Evolutionary conservation across 257 asterid genomes (phyloP).

Genomic region (Echites panduratus): DNA sequence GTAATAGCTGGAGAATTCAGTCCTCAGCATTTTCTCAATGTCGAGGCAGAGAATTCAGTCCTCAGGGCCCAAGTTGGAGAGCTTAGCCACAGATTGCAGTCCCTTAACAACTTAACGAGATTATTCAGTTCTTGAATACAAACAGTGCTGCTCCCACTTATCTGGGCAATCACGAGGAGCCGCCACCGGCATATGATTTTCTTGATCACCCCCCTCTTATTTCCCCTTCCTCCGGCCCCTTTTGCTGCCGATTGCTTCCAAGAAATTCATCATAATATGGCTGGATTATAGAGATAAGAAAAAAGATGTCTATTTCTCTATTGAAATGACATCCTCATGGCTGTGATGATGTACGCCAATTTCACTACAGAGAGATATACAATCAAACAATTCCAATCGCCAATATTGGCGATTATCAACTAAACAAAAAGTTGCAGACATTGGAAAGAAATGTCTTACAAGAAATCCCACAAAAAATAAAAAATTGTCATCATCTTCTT

Average conservation of each 20-base stretch:
- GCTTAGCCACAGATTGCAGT: conserved; percentile 65
- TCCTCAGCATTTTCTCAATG: conserved; percentile 42
- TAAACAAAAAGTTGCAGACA: neutral
- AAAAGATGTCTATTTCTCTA: too few relatives aligned
- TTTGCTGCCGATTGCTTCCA: conserved; percentile 25
- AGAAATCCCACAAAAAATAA: too few relatives aligned
- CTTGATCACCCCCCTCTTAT: neutral
- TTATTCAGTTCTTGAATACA: conserved; percentile 31
- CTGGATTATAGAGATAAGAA: too few relatives aligned
- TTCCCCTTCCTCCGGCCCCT: neutral
- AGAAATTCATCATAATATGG: too few relatives aligned
- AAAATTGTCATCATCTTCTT: neutral
- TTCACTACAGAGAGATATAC: neutral
- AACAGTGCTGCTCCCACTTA: conserved; percentile 9
- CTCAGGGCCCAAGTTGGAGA: conserved; percentile 75
- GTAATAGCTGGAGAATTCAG: too few relatives aligned
- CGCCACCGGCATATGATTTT: neutral
- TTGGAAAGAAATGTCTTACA: neutral
- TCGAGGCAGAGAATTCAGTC: conserved; percentile 76
- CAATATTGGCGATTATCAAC: too few relatives aligned
- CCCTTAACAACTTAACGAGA: conserved; percentile 64
- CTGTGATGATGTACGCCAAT: neutral
- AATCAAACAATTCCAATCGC: too few relatives aligned
- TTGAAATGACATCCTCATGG: neutral
- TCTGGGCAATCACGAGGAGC: conserved; percentile 10